Evolutionary conservation across 2,329 filamentous ascomycete species (phyloP).

Genomic region (Fusarium circinatum): DNA sequence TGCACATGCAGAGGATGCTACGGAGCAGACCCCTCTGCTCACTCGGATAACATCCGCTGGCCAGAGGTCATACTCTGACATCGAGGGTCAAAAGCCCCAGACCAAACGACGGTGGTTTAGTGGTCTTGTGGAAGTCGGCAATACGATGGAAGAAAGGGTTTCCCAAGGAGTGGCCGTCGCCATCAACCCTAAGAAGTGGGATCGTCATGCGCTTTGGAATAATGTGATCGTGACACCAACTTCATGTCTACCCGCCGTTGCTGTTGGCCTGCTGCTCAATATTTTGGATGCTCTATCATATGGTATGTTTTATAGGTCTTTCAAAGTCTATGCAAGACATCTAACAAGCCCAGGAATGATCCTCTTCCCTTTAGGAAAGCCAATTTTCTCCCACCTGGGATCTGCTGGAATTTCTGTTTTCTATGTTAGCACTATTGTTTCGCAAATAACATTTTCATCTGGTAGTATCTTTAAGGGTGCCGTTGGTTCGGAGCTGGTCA

Average conservation of each 20-base stretch:
- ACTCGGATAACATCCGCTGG: slow-evolving; percentile 46
- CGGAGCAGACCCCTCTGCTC: slow-evolving; percentile 62
- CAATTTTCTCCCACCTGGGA: slow-evolving; percentile 85
- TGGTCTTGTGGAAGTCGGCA: slow-evolving; percentile 45
- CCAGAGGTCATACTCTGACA: slow-evolving; percentile 51
- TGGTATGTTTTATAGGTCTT: slow-evolving; percentile 59
- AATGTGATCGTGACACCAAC: slow-evolving; percentile 73
- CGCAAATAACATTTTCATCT: slow-evolving; percentile 88
- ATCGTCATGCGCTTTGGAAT: slow-evolving; percentile 71
- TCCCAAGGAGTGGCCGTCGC: slow-evolving; percentile 49
- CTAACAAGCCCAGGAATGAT: slow-evolving; percentile 75
- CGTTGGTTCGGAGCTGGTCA: slow-evolving; percentile 90
- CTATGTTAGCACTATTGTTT: slow-evolving; percentile 96
- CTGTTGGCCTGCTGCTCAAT: slow-evolving; percentile 89
- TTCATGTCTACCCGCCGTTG: slow-evolving; percentile 82
- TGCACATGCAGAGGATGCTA: slow-evolving; percentile 33
- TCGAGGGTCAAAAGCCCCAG: slow-evolving; percentile 62
- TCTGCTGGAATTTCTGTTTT: slow-evolving; percentile 98
- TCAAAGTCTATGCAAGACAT: neutral
- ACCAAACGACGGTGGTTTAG: slow-evolving; percentile 49
- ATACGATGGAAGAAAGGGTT: slow-evolving; percentile 48
- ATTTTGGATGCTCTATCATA: slow-evolving; percentile 96
- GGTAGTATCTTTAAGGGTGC: slow-evolving; percentile 91
- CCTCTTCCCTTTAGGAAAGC: slow-evolving; percentile 88
- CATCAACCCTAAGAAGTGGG: slow-evolving; percentile 76